Conservation (phyloP, 345 rosid genomes). For the Ceriops zippeliana region DNA sequence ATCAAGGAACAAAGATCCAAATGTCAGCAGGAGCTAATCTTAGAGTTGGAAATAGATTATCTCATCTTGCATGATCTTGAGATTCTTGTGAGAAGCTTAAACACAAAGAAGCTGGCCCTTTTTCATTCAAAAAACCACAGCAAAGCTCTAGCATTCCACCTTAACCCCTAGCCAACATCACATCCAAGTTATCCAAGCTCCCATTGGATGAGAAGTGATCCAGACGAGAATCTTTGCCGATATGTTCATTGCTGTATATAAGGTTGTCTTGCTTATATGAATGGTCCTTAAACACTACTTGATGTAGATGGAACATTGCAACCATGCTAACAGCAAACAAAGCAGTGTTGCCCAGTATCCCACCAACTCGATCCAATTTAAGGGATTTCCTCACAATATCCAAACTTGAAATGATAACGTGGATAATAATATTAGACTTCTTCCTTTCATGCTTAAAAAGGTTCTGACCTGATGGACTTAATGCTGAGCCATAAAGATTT, state of each 20-base stretch:
- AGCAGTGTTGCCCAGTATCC: slow-evolving; percentile 75
- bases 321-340: slow-evolving; percentile 66
- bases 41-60: not conserved
- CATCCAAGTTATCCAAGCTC: slow-evolving; percentile 57
- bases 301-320: not conserved
- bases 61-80: slow-evolving; percentile 2
- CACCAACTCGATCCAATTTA: slow-evolving; percentile 54
- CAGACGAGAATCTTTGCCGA: slow-evolving; percentile 7
- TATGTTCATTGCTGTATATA: not conserved
- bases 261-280: not conserved
- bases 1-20: too few relatives aligned
- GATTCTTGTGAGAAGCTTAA: slow-evolving; percentile 8
- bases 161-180: slow-evolving; percentile 75
- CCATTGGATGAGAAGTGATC: slow-evolving; percentile 37
- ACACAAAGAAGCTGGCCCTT: slow-evolving; percentile 1
- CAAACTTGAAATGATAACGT: slow-evolving; percentile 49
- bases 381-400: slow-evolving; percentile 56
- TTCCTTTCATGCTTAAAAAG: slow-evolving; percentile 23
- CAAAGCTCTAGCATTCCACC: slow-evolving; percentile 11
- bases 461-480: slow-evolving; percentile 36
- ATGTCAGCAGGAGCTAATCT: too few relatives aligned
- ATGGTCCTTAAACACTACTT: not conserved
- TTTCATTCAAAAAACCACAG: not conserved
- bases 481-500: slow-evolving; percentile 41
- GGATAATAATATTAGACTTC: slow-evolving; percentile 38